A percentile compares a stretch with the other conserved stretches of the same genome.
Conservation (phyloP, 441 rosid genomes). For the Biscutella laevigata region DNA sequence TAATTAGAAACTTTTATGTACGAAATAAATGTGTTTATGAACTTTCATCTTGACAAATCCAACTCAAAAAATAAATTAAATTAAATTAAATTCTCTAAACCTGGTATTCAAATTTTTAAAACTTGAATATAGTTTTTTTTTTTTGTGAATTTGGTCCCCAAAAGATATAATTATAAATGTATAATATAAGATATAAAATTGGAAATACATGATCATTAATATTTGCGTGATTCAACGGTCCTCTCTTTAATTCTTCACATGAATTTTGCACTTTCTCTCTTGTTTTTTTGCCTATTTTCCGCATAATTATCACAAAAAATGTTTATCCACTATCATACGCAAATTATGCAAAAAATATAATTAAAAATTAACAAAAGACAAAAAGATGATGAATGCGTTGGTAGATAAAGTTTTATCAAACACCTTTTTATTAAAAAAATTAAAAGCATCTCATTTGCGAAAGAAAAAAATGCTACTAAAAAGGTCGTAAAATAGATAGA, state of each 20-base stretch:
- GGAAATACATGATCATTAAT: slow-evolving; percentile 15
- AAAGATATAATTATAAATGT: too few relatives aligned
- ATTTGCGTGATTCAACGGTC: slow-evolving; percentile 30
- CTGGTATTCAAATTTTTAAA: too few relatives aligned
- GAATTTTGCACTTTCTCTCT: slow-evolving; percentile 23
- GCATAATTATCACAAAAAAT: slow-evolving; percentile 4
- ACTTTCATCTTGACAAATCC: too few relatives aligned
- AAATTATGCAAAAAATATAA: slow-evolving; percentile 8
- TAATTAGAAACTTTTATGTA: neutral
- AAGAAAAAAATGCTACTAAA: neutral
- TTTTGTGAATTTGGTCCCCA: neutral
- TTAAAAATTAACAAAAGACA: neutral
- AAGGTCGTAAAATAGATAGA: neutral
- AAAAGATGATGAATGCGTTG: slow-evolving; percentile 5
- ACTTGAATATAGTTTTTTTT: too few relatives aligned
- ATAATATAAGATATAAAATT: too few relatives aligned
- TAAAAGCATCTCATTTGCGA: too few relatives aligned
- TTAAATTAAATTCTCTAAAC: too few relatives aligned
- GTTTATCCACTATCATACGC: slow-evolving; percentile 6
- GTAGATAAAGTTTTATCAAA: slow-evolving; percentile 23
- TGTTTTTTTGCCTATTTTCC: slow-evolving; percentile 2
- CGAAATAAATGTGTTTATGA: too few relatives aligned
- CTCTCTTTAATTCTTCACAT: slow-evolving; percentile 25
- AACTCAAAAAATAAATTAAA: too few relatives aligned
- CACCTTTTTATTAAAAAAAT: too few relatives aligned